Conservation (phyloP, 768 basidiomycete genomes). For the Leucocoprinus leucothites region DNA sequence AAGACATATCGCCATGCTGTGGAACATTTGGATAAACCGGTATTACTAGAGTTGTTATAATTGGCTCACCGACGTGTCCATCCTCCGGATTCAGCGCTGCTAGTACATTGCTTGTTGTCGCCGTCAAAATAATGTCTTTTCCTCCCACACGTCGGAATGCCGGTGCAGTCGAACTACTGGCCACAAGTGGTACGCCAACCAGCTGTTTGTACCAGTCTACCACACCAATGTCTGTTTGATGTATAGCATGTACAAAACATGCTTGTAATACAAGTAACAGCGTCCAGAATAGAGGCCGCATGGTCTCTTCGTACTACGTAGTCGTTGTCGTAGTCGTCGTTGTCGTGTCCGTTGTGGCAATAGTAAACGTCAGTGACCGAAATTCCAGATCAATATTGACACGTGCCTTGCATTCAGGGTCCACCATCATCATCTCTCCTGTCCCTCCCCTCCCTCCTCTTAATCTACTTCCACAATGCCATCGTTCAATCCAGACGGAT, state of each 20-base stretch:
- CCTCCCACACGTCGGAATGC: conserved; percentile 45
- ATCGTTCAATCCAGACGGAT: conserved; percentile 55
- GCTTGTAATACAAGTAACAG: conserved; percentile 20
- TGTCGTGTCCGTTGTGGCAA: not conserved
- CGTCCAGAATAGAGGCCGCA: conserved; percentile 26
- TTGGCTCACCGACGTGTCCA: conserved; percentile 65
- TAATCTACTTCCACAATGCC: conserved; percentile 16
- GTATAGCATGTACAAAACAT: conserved; percentile 41
- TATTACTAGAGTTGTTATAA: not conserved
- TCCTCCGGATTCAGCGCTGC: conserved; percentile 66
- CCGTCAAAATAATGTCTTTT: conserved; percentile 55
- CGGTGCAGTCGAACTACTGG: conserved; percentile 52
- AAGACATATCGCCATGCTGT: conserved; percentile 82
- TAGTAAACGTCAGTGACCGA: not conserved
- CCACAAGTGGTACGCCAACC: conserved; percentile 66
- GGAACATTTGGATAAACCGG: not conserved
- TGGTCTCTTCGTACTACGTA: conserved; percentile 8
- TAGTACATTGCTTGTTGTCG: conserved; percentile 73
- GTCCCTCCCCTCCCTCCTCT: not conserved
- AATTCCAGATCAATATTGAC: too few relatives aligned
- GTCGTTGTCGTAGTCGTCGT: not conserved
- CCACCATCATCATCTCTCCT: not conserved
- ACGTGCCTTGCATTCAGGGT: not conserved
- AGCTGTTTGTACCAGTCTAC: conserved; percentile 87
- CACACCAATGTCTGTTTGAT: conserved; percentile 73